These are phyloP conservation scores for Gloeopeniophorella convolvens DNA, from an alignment of 768 basidiomycete genomes.

Conservation along the genomic window DNA sequence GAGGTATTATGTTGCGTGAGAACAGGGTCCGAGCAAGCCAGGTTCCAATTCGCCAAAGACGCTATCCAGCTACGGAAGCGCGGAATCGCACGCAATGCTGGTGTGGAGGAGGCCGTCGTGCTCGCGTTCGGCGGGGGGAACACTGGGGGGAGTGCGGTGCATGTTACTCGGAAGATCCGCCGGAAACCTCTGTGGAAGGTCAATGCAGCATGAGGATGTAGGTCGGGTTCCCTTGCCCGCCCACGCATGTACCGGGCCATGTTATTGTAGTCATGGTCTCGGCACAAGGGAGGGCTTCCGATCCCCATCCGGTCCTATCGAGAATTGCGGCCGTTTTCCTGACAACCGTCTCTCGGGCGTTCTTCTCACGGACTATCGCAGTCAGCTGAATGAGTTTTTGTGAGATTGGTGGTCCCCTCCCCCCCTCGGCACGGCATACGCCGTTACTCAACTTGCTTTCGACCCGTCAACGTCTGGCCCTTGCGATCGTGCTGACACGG, in stretches of 20 bases:
- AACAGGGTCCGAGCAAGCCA: conserved; percentile 72
- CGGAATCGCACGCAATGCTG: conserved; percentile 61
- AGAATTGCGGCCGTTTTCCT: not conserved
- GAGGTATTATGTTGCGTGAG: not conserved
- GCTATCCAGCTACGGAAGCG: conserved; percentile 79
- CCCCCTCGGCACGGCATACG: not conserved
- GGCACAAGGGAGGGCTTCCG: not conserved
- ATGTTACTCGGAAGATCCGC: conserved; percentile 82
- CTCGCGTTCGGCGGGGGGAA: conserved; percentile 76
- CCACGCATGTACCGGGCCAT: conserved; percentile 3
- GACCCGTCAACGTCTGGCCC: too few relatives aligned
- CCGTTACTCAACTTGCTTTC: too few relatives aligned
- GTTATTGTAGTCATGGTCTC: not conserved
- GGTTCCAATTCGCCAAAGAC: conserved; percentile 90
- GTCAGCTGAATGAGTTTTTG: not conserved
- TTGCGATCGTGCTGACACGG: too few relatives aligned
- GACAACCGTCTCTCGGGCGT: not conserved
- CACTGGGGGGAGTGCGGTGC: conserved; percentile 67
- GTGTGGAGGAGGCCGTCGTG: conserved; percentile 86
- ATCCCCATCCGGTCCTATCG: not conserved
- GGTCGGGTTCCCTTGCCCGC: not conserved
- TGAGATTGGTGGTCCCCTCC: not conserved
- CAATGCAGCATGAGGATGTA: conserved; percentile 19
- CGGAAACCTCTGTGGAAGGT: conserved; percentile 35
- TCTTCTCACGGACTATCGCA: not conserved